Conservation (phyloP, 2,329 filamentous ascomycete species). For the Chaetomiaceae sp. region DNA sequence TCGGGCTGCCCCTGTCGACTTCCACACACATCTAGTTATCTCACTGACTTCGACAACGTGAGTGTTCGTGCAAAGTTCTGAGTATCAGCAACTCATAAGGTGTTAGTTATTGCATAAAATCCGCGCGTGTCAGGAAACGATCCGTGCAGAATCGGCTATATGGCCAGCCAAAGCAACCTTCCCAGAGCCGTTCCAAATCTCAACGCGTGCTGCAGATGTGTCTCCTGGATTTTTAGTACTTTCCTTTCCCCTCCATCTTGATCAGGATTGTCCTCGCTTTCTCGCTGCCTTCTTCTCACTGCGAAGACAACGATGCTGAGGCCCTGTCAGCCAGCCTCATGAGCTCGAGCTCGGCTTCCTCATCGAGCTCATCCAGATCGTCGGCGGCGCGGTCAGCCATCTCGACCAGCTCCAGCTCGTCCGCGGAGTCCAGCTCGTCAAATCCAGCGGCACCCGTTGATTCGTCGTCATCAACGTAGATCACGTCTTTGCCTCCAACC, state of each 20-base stretch:
- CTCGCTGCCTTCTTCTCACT: too few species aligned
- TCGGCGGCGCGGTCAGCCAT: conserved; percentile 4
- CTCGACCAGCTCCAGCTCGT: conserved; percentile 4
- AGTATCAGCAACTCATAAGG: too few species aligned
- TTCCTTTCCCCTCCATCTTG: too few species aligned
- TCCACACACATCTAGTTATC: too few species aligned
- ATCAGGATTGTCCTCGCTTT: not conserved
- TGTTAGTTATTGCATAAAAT: too few species aligned
- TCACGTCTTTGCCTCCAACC: not conserved
- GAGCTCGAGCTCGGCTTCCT: conserved; percentile 3
- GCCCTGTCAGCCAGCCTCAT: conserved; percentile 4
- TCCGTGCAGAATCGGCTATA: not conserved
- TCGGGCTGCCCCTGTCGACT: too few species aligned
- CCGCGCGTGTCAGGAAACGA: not conserved
- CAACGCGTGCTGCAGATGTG: too few species aligned
- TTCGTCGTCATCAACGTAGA: not conserved
- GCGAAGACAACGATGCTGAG: not conserved
- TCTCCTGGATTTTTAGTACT: too few species aligned
- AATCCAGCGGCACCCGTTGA: not conserved
- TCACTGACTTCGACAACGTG: too few species aligned
- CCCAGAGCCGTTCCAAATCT: not conserved
- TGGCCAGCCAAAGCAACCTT: not conserved
- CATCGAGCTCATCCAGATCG: not conserved
- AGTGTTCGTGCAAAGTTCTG: too few species aligned
- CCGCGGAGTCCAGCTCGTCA: conserved; percentile 5